Percentiles rank a stretch among this genome's conserved stretches.
These are phyloP conservation scores for Gnetum montanum DNA, from an alignment of 75 land plant species.

Conservation along the genomic window DNA sequence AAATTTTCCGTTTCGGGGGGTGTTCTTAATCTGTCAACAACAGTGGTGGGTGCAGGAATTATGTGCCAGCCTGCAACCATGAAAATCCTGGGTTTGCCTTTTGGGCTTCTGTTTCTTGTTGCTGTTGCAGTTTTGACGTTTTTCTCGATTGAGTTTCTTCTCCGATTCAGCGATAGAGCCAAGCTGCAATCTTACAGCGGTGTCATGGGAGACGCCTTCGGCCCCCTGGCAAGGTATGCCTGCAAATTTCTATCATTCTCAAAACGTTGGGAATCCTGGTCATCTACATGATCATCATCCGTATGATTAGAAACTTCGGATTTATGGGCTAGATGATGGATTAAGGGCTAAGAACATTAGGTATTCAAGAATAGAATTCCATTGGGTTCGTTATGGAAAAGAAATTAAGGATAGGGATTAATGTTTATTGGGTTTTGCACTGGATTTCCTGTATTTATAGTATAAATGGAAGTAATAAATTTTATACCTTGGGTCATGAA, in stretches of 20 bases:
- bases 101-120: constrained; percentile 42
- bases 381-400: too few relatives aligned
- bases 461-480: too few relatives aligned
- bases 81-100: constrained; percentile 44
- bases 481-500: too few relatives aligned
- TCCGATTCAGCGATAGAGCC: constrained; percentile 35
- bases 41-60: constrained; percentile 90
- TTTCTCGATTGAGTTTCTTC: constrained; percentile 50
- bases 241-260: constrained; percentile 58
- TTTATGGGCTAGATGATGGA: too few relatives aligned
- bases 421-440: too few relatives aligned
- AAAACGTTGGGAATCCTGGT: constrained; percentile 73
- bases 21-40: constrained; percentile 83
- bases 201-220: constrained; percentile 68
- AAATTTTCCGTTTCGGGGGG: too few relatives aligned
- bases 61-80: constrained; percentile 86
- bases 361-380: too few relatives aligned
- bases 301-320: too few relatives aligned
- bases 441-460: too few relatives aligned
- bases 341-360: too few relatives aligned
- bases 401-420: too few relatives aligned
- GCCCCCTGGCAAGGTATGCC: constrained; percentile 23
- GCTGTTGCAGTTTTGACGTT: constrained; percentile 43
- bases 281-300: constrained; percentile 88
- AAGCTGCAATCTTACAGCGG: constrained; percentile 45